Conservation (phyloP, 2,329 filamentous ascomycete genomes). For the Amesomyces nigricolor region DNA sequence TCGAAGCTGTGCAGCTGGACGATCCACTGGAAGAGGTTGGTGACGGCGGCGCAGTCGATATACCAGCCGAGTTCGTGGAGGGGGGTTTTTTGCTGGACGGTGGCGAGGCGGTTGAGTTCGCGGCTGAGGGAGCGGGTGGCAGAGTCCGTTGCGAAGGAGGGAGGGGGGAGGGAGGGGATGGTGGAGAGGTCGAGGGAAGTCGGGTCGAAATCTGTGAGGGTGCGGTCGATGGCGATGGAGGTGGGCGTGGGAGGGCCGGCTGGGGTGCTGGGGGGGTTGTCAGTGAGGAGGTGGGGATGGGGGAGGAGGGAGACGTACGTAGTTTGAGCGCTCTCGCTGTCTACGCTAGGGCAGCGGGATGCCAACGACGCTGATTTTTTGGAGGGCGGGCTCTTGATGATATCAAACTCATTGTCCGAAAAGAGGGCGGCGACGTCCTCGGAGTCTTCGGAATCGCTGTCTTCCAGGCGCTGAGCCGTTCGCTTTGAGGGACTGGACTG, state of each 20-base stretch:
- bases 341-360: constrained; percentile 15
- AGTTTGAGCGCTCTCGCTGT: neutral
- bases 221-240: constrained; percentile 12
- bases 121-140: constrained; percentile 59
- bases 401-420: constrained; percentile 25
- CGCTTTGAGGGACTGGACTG: constrained; percentile 7
- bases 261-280: neutral
- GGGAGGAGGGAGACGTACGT: neutral
- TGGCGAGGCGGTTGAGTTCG: constrained; percentile 59
- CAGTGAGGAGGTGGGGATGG: neutral
- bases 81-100: constrained; percentile 56
- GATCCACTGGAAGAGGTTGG: constrained; percentile 85
- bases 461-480: constrained; percentile 26
- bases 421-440: constrained; percentile 37
- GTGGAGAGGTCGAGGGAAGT: constrained; percentile 56
- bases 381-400: neutral
- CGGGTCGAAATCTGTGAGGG: constrained; percentile 52
- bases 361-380: constrained; percentile 10
- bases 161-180: constrained; percentile 60
- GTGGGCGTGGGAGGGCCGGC: constrained; percentile 10
- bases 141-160: constrained; percentile 55
- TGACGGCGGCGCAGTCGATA: constrained; percentile 60
- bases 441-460: constrained; percentile 43
- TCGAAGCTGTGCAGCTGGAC: constrained; percentile 85
- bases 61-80: constrained; percentile 75